These are phyloP conservation scores for Akanthomyces dipterigenus DNA, from an alignment of 2,329 filamentous ascomycete species.

Conservation along the genomic window DNA sequence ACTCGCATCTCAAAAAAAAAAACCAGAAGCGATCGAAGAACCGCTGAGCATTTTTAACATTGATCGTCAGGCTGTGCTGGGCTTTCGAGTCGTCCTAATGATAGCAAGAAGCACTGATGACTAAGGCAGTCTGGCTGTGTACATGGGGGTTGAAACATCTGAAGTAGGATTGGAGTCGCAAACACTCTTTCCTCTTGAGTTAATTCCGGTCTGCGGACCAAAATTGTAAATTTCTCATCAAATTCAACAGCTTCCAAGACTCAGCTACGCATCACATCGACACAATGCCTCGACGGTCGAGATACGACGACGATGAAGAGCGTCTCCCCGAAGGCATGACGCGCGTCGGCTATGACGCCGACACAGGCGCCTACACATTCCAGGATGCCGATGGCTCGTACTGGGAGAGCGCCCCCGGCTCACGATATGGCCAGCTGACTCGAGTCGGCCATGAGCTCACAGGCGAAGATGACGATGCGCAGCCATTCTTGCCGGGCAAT, in stretches of 20 bases:
- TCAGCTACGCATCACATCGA: not conserved
- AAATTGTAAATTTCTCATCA: not conserved
- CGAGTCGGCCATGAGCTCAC: slow-evolving; percentile 28
- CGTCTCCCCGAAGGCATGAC: slow-evolving; percentile 49
- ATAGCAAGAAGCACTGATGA: not conserved
- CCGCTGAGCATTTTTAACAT: too few relatives aligned
- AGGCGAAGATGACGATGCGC: slow-evolving; percentile 19
- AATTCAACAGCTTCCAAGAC: not conserved
- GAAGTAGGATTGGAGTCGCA: not conserved
- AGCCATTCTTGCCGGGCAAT: slow-evolving; percentile 24
- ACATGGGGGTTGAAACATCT: not conserved
- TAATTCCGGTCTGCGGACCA: not conserved
- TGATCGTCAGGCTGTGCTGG: not conserved
- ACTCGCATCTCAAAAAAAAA: too few relatives aligned
- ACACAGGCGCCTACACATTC: slow-evolving; percentile 47
- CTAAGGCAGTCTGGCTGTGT: slow-evolving; percentile 6
- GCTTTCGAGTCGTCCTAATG: not conserved
- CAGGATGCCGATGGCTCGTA: slow-evolving; percentile 39
- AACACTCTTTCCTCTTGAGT: not conserved
- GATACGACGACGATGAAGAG: slow-evolving; percentile 40
- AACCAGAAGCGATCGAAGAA: too few relatives aligned
- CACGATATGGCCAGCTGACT: slow-evolving; percentile 41
- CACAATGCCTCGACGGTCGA: slow-evolving; percentile 35
- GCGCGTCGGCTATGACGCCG: slow-evolving; percentile 50
- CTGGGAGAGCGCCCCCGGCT: slow-evolving; percentile 45